These are phyloP conservation scores for Hyaloscypha bicolor DNA, from an alignment of 495 filamentous ascomycete species.

Conservation along the genomic window DNA sequence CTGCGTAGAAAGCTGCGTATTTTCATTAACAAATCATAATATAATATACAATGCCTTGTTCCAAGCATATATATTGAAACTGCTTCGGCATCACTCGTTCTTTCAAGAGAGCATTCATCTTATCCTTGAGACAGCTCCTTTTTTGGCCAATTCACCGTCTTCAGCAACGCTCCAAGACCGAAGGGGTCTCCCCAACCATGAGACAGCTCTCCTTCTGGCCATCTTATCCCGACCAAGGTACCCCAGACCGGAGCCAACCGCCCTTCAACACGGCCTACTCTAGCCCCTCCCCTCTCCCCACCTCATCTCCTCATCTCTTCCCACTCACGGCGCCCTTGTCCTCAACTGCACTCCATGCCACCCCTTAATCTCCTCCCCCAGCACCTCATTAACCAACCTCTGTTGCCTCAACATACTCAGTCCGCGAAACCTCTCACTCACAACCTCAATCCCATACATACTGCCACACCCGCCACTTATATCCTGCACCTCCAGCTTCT, in stretches of 20 bases:
- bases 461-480: slow-evolving; percentile 77
- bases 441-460: slow-evolving; percentile 77
- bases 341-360: slow-evolving; percentile 79
- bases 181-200: neutral
- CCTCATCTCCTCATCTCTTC: neutral
- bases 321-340: slow-evolving; percentile 47
- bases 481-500: slow-evolving; percentile 64
- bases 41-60: neutral
- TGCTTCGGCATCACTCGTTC: neutral
- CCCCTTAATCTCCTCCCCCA: slow-evolving; percentile 68
- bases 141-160: neutral
- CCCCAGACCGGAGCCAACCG: no score
- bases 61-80: neutral
- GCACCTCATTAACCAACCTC: slow-evolving; percentile 65
- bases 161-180: neutral
- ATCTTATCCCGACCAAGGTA: no score
- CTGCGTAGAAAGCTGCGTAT: neutral
- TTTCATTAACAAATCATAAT: neutral
- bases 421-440: slow-evolving; percentile 65
- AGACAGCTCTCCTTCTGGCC: neutral
- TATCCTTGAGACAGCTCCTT: neutral
- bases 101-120: neutral
- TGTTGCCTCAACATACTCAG: slow-evolving; percentile 71
- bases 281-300: neutral
- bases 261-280: no score